phyloP scores from a whole-genome alignment of 768 basidiomycete genomes.

The Trametes elegans region DNA sequence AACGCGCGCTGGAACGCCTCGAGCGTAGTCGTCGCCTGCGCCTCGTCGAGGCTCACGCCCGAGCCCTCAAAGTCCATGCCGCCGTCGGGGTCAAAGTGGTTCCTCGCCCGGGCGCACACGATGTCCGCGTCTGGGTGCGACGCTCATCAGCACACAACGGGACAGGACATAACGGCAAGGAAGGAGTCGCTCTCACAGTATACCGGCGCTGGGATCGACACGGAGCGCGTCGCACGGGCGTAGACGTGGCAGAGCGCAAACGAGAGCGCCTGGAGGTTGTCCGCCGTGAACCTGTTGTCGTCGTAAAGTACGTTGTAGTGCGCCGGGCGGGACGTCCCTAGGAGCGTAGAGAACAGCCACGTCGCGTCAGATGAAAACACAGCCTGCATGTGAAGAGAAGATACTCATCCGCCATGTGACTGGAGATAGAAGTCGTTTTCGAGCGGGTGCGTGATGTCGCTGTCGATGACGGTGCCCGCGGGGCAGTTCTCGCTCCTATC shows the following conservation, averaged over 20 bases:
- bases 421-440: slow-evolving; percentile 80
- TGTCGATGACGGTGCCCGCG: slow-evolving; percentile 78
- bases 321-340: slow-evolving; percentile 72
- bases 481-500: slow-evolving; percentile 73
- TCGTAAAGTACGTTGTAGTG: slow-evolving; percentile 54
- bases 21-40: slow-evolving; percentile 40
- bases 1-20: slow-evolving; percentile 47
- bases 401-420: slow-evolving; percentile 74
- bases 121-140: slow-evolving; percentile 64
- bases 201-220: slow-evolving; percentile 80
- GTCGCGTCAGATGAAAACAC: slow-evolving; percentile 6
- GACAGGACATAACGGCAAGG: not conserved
- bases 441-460: slow-evolving; percentile 63
- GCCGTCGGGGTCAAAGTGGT: slow-evolving; percentile 71
- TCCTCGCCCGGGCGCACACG: slow-evolving; percentile 73
- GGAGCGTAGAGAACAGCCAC: slow-evolving; percentile 38
- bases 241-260: slow-evolving; percentile 82
- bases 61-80: slow-evolving; percentile 58
- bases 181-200: slow-evolving; percentile 80
- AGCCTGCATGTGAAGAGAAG: not conserved
- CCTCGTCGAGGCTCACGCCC: slow-evolving; percentile 39
- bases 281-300: slow-evolving; percentile 65
- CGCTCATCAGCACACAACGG: not conserved
- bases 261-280: slow-evolving; percentile 66
- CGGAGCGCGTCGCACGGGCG: slow-evolving; percentile 75